Conservation (phyloP, 805 yeast genomes). For the Candida quercuum region DNA sequence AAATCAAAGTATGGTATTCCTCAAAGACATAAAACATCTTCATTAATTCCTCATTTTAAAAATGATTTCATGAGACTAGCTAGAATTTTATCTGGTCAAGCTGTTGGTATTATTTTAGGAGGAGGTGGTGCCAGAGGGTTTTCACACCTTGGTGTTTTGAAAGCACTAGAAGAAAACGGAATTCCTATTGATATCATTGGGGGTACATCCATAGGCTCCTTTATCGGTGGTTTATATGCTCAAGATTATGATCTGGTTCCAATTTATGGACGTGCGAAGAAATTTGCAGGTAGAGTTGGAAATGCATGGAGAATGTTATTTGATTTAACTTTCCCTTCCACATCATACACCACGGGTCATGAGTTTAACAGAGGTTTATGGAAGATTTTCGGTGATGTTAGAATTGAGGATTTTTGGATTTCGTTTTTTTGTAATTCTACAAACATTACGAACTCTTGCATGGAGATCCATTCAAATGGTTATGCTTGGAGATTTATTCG, state of each 20-base stretch:
- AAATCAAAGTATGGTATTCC: slow-evolving; percentile 25
- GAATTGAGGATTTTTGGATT: slow-evolving; percentile 96
- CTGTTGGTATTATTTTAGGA: slow-evolving; percentile 90
- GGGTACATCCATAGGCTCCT: slow-evolving; percentile 94
- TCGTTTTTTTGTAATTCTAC: slow-evolving; percentile 87
- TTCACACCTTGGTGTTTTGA: slow-evolving; percentile 86
- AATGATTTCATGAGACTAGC: slow-evolving; percentile 89
- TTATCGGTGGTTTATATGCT: slow-evolving; percentile 94
- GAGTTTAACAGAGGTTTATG: slow-evolving; percentile 97
- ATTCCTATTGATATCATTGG: slow-evolving; percentile 93
- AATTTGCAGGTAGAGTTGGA: slow-evolving; percentile 75
- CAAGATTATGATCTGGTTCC: slow-evolving; percentile 88
- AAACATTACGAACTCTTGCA: slow-evolving; percentile 87
- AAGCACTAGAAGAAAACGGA: slow-evolving; percentile 85
- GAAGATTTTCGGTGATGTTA: slow-evolving; percentile 88
- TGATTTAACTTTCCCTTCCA: slow-evolving; percentile 89
- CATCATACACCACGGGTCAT: slow-evolving; percentile 95
- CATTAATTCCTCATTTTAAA: slow-evolving; percentile 48
- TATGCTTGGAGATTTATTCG: slow-evolving; percentile 94
- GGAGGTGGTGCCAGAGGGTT: slow-evolving; percentile 98
- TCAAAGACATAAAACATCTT: slow-evolving; percentile 24
- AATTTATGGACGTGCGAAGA: slow-evolving; percentile 83
- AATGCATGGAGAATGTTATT: slow-evolving; percentile 80
- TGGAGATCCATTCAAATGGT: slow-evolving; percentile 91
- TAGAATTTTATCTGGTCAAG: slow-evolving; percentile 84